Percentiles rank a stretch among this genome's conserved stretches.
phyloP scores from a whole-genome alignment of 1,284 basidiomycete species.

The Leccinum glutinopallens region DNA sequence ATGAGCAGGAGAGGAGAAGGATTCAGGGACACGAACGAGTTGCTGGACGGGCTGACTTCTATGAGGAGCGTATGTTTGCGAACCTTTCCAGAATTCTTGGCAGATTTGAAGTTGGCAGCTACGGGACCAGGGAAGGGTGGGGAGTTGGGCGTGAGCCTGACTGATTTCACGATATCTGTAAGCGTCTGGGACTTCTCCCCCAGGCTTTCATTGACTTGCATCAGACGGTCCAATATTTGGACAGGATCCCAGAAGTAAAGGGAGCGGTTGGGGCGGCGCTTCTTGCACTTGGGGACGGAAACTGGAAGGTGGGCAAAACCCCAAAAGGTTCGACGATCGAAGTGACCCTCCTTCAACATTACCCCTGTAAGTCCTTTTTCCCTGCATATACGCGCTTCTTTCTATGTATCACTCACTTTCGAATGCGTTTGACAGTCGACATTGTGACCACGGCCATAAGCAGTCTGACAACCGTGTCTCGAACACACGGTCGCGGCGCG shows the following conservation, averaged over 20 bases:
- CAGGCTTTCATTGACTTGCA: not conserved
- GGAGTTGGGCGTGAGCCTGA: constrained; percentile 58
- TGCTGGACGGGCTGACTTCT: constrained; percentile 65
- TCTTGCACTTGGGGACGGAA: constrained; percentile 74
- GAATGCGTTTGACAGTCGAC: constrained; percentile 51
- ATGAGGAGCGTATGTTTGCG: constrained; percentile 69
- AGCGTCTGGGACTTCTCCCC: constrained; percentile 24
- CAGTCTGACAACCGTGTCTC: constrained; percentile 62
- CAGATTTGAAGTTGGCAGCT: constrained; percentile 68
- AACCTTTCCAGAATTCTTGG: constrained; percentile 79
- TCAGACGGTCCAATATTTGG: constrained; percentile 69
- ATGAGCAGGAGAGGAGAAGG: constrained; percentile 46
- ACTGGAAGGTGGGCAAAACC: constrained; percentile 71
- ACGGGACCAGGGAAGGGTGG: constrained; percentile 45
- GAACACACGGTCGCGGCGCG: constrained; percentile 57
- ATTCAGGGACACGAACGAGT: constrained; percentile 60
- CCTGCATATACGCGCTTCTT: not conserved
- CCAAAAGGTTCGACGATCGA: constrained; percentile 45
- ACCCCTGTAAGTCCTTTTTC: constrained; percentile 53
- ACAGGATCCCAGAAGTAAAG: constrained; percentile 66
- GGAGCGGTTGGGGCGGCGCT: constrained; percentile 65
- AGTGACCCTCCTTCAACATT: constrained; percentile 71
- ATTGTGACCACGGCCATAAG: constrained; percentile 61
- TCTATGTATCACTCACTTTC: constrained; percentile 1
- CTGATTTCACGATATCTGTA: constrained; percentile 65